Percentiles rank a stretch among this genome's conserved stretches.
phyloP scores from a whole-genome alignment of 2,329 filamentous ascomycete species.

The Lasiodiplodia theobromae region DNA sequence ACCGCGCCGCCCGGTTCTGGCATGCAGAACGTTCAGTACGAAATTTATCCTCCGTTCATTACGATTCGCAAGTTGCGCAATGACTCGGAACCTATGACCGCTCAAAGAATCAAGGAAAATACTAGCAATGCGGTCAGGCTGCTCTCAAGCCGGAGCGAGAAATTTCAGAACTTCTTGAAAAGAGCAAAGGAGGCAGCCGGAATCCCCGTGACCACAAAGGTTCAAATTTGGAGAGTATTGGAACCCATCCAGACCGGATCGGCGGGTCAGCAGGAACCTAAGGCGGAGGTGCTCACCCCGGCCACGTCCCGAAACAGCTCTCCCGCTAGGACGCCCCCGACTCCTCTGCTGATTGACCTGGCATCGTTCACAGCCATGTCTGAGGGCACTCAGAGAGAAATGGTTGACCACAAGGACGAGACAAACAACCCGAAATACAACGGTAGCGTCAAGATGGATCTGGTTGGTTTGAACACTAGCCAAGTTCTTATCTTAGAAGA shows the following conservation, averaged over 20 bases:
- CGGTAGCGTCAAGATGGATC: constrained; percentile 70
- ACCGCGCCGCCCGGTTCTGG: constrained; percentile 64
- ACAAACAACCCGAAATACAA: constrained; percentile 80
- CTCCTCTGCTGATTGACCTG: constrained; percentile 66
- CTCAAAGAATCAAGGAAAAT: constrained; percentile 67
- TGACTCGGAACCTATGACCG: constrained; percentile 58
- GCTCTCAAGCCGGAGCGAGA: constrained; percentile 73
- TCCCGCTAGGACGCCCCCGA: constrained; percentile 53
- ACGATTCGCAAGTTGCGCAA: constrained; percentile 80
- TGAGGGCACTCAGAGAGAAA: constrained; percentile 69
- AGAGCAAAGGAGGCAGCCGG: constrained; percentile 72
- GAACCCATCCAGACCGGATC: constrained; percentile 51
- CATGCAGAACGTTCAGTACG: constrained; percentile 75
- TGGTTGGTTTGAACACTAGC: constrained; percentile 73
- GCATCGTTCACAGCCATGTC: constrained; percentile 69
- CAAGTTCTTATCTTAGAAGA: constrained; percentile 87
- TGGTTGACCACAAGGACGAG: constrained; percentile 70
- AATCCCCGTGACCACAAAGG: constrained; percentile 74
- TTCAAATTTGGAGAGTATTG: constrained; percentile 76
- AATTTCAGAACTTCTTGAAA: constrained; percentile 77
- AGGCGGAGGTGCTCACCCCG: constrained; percentile 51
- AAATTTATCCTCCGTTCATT: constrained; percentile 84
- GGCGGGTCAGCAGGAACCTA: constrained; percentile 35
- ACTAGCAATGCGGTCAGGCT: constrained; percentile 69
- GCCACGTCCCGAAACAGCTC: constrained; percentile 53